Percentiles rank a stretch among this genome's conserved stretches.
Conservation (phyloP, 768 basidiomycete genomes). For the Kwoniella sp. region DNA sequence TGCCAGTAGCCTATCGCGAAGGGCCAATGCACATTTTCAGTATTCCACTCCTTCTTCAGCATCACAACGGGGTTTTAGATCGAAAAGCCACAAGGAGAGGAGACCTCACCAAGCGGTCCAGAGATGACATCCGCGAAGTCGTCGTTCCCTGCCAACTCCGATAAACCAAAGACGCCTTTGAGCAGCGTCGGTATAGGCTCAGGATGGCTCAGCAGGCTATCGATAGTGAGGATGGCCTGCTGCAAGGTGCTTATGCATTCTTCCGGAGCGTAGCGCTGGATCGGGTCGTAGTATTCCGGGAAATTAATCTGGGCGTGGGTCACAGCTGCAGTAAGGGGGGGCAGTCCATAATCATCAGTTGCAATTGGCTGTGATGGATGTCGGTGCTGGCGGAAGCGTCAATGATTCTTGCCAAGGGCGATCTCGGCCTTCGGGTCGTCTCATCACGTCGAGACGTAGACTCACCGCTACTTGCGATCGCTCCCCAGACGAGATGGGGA, state of each 20-base stretch:
- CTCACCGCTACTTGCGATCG: conserved; percentile 79
- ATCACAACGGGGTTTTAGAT: too few species aligned
- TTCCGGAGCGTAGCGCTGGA: conserved; percentile 69
- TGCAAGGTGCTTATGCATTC: conserved; percentile 44
- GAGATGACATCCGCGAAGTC: conserved; percentile 58
- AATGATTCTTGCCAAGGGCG: too few species aligned
- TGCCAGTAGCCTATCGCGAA: conserved; percentile 67
- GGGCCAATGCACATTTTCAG: too few species aligned
- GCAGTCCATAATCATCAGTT: neutral
- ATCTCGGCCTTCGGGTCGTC: too few species aligned
- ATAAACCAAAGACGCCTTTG: conserved; percentile 75
- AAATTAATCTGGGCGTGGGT: conserved; percentile 79
- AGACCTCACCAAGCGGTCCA: conserved; percentile 38
- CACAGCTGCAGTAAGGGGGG: conserved; percentile 64
- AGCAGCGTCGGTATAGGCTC: conserved; percentile 60
- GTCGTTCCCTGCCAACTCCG: conserved; percentile 63
- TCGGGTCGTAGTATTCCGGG: conserved; percentile 82
- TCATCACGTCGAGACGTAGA: neutral
- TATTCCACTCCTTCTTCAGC: too few species aligned
- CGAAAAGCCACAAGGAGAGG: neutral
- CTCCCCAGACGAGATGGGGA: conserved; percentile 83
- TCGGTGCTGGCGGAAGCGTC: too few species aligned
- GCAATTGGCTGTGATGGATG: neutral
- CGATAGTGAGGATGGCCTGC: conserved; percentile 37
- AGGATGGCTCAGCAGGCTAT: conserved; percentile 37